Conservation (phyloP, 2,329 filamentous ascomycete genomes). For the Grosmannia penicillata region DNA sequence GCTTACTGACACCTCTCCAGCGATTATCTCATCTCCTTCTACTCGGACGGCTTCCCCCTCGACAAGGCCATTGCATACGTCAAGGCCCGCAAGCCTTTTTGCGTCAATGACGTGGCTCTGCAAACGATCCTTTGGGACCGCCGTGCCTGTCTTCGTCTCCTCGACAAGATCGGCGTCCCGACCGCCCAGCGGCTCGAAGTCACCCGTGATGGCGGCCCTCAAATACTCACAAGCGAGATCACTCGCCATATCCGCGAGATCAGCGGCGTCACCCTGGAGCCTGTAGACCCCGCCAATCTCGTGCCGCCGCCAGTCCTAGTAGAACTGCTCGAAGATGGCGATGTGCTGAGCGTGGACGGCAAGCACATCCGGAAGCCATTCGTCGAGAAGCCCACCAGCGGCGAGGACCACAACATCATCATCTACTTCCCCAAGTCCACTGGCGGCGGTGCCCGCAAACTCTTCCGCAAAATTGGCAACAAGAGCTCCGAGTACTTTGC, state of each 20-base stretch:
- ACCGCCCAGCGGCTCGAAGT: slow-evolving; percentile 83
- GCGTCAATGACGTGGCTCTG: slow-evolving; percentile 95
- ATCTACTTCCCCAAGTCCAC: slow-evolving; percentile 87
- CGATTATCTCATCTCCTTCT: slow-evolving; percentile 96
- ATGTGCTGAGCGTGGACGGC: slow-evolving; percentile 80
- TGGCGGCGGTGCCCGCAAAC: slow-evolving; percentile 75
- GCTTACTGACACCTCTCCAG: slow-evolving; percentile 25
- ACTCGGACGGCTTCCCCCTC: slow-evolving; percentile 90
- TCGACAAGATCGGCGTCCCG: slow-evolving; percentile 80
- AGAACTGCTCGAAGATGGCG: slow-evolving; percentile 77
- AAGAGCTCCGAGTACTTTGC: slow-evolving; percentile 93
- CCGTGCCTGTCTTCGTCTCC: slow-evolving; percentile 70
- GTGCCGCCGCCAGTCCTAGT: slow-evolving; percentile 47
- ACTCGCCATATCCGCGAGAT: slow-evolving; percentile 66
- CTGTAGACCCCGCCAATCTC: slow-evolving; percentile 42
- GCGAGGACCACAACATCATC: slow-evolving; percentile 96
- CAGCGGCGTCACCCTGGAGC: slow-evolving; percentile 62
- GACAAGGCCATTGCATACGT: slow-evolving; percentile 96
- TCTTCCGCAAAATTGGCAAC: slow-evolving; percentile 96
- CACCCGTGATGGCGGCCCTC: slow-evolving; percentile 81
- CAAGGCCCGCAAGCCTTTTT: slow-evolving; percentile 84
- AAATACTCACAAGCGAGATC: slow-evolving; percentile 62
- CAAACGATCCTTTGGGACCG: slow-evolving; percentile 95
- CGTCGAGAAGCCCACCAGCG: slow-evolving; percentile 95
- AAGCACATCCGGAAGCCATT: slow-evolving; percentile 76